Base-by-base conservation (phyloP, 192 early-diverging fungal genomes). In the Spizellomyces punctatus region DNA sequence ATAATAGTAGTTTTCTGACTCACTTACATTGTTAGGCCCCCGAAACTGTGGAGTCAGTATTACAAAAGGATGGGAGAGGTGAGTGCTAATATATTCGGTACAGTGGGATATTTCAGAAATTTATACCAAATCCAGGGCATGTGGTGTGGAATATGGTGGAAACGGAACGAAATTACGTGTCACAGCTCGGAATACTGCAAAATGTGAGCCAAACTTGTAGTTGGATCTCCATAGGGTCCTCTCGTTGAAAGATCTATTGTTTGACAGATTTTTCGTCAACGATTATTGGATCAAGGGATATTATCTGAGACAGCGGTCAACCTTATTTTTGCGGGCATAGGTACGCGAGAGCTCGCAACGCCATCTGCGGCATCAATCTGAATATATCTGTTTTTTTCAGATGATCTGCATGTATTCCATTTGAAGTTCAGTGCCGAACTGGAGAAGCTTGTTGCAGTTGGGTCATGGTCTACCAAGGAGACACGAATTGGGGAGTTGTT, bases 261-360 rank as follows among this genome's bases (percentile, higher is more conserved):
- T 36, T 36, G 1, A 36, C 17, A 84, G 81, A 45, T 79, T n/a
- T 84, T 76, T 63, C 61, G 73, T 52, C 42, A 70, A 63, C 44
- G 74, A 27, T 70, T 85, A 16, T 14, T 69, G 6, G 75, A 77
- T 8, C 21, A 62, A 52, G 68, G 67, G n/a, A 76, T 83, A 22
- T 17, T 85, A 4, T 58, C 65, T 16, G 63, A 72, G 47, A 74
- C 68, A 46, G 58, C 78, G 10, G 64, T 64, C 10, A 82, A 81
- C 45, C 46, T 72, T n/a, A 80, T 85, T 41, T 85, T 85, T 71
- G 77, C 59, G 16, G 83, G 83, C 7, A 79, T 75, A 58, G 78
- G 78, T 79, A 57, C 17, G 73, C 12, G 19, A 17, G 49, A 27
- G 0, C 19, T 14, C 12, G 43, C 27, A 36, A 3, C 3, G 27